A percentile compares a stretch with the other conserved stretches of the same genome.
Conservation (phyloP, 2,329 filamentous ascomycete genomes). For the Seiridium unicorne region DNA sequence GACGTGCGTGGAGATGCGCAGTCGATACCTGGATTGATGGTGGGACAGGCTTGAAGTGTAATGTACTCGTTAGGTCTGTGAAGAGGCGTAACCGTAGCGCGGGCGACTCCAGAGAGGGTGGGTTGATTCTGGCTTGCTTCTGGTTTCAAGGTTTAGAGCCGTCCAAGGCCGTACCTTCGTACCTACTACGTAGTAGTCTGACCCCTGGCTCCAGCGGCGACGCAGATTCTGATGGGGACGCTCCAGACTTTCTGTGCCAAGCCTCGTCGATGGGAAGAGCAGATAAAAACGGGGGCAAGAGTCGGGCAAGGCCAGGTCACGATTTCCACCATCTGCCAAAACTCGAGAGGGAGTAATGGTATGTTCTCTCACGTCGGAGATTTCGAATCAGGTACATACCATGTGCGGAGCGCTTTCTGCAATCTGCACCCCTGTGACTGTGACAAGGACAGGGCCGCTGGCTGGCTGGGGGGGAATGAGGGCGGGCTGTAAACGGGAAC, state of each 20-base stretch:
- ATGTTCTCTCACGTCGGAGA: background rate
- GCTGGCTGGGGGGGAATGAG: background rate
- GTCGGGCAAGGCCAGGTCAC: background rate
- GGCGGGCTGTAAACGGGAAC: background rate
- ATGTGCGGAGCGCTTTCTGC: background rate
- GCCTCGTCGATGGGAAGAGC: background rate
- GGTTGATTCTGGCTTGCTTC: background rate
- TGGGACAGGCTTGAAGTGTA: too few relatives aligned
- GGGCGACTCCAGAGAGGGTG: background rate
- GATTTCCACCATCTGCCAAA: background rate
- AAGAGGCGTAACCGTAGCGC: too few relatives aligned
- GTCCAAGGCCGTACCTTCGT: background rate
- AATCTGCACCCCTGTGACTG: background rate
- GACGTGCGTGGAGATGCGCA: background rate
- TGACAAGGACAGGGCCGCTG: background rate
- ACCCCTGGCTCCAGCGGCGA: conserved; percentile 2
- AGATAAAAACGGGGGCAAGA: background rate
- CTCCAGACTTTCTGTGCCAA: conserved; percentile 2
- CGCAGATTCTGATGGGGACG: background rate
- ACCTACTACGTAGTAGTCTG: background rate
- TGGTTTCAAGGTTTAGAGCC: background rate
- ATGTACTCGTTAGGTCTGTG: too few relatives aligned
- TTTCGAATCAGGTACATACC: background rate
- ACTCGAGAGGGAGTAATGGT: background rate
- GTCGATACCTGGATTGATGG: too few relatives aligned